A percentile compares a stretch with the other conserved stretches of the same genome.
These are phyloP conservation scores for Bolboschoenus planiculmis DNA, from an alignment of 176 grass and related monocot species.

Conservation along the genomic window DNA sequence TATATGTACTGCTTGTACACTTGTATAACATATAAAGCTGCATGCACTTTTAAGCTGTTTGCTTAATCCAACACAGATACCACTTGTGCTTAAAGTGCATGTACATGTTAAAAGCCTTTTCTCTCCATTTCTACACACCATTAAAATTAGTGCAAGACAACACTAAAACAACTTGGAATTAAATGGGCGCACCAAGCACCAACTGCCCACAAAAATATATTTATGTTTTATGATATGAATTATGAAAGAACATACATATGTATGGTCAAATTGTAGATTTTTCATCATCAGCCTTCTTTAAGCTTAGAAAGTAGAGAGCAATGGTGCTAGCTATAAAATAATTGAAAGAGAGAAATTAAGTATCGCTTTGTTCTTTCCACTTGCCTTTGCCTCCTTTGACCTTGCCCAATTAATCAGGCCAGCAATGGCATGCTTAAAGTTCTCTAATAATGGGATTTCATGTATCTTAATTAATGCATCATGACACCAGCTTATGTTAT, in stretches of 20 bases:
- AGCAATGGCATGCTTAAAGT: neutral
- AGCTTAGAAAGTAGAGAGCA: neutral
- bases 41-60: constrained; percentile 2
- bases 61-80: constrained; percentile 16
- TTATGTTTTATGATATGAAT: neutral
- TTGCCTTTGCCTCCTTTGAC: neutral
- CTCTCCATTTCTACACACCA: constrained; percentile 5
- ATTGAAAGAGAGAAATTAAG: neutral
- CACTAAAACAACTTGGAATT: constrained; percentile 13
- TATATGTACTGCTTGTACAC: neutral
- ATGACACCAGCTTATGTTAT: neutral
- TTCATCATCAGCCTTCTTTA: too few species aligned
- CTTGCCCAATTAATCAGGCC: neutral
- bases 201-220: neutral
- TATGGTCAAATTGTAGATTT: constrained; percentile 21
- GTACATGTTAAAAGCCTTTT: neutral
- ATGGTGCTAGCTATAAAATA: constrained; percentile 1
- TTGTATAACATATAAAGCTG: constrained; percentile 5
- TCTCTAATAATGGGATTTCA: neutral
- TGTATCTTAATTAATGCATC: neutral
- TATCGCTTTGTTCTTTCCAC: constrained; percentile 9
- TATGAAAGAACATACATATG: neutral
- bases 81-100: constrained; percentile 20
- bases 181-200: neutral
- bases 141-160: constrained; percentile 20